Evolutionary conservation across 352 stramenopile genomes (phyloP).

Genomic region (Phytophthora sp.): DNA sequence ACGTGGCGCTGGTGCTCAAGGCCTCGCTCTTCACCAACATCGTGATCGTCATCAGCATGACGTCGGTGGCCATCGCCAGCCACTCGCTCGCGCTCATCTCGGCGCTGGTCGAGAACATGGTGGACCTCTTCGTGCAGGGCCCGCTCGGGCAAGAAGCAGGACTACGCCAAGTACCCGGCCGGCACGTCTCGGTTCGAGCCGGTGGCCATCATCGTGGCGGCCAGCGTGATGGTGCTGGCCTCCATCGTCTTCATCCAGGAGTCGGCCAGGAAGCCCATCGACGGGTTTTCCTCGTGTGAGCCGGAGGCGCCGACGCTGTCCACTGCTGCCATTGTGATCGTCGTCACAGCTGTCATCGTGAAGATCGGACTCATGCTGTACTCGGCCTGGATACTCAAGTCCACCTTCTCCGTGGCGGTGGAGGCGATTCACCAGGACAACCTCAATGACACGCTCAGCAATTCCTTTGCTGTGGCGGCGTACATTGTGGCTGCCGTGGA

Average conservation of each 20-base stretch:
- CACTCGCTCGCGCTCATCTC: conserved; percentile 91
- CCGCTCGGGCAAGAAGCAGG: conserved; percentile 70
- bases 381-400: conserved; percentile 63
- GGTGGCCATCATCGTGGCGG: conserved; percentile 92
- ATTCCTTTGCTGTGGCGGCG: conserved; percentile 88
- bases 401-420: conserved; percentile 52
- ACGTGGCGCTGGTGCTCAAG: conserved; percentile 61
- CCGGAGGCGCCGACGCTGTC: conserved; percentile 89
- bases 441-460: conserved; percentile 94
- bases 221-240: conserved; percentile 92
- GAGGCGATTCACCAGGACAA: conserved; percentile 91
- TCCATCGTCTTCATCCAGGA: conserved; percentile 86
- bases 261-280: conserved; percentile 47
- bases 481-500: conserved; percentile 54
- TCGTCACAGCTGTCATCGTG: conserved; percentile 57
- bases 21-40: conserved; percentile 69
- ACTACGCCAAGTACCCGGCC: conserved; percentile 92
- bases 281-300: conserved; percentile 51
- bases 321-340: conserved; percentile 85
- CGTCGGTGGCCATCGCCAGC: conserved; percentile 72
- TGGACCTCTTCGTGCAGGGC: conserved; percentile 93
- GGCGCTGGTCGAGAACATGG: conserved; percentile 91
- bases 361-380: conserved; percentile 80
- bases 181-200: conserved; percentile 92
- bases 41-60: conserved; percentile 70